phyloP scores from a whole-genome alignment of 805 yeast genomes.

The Schwanniomyces sp. region DNA sequence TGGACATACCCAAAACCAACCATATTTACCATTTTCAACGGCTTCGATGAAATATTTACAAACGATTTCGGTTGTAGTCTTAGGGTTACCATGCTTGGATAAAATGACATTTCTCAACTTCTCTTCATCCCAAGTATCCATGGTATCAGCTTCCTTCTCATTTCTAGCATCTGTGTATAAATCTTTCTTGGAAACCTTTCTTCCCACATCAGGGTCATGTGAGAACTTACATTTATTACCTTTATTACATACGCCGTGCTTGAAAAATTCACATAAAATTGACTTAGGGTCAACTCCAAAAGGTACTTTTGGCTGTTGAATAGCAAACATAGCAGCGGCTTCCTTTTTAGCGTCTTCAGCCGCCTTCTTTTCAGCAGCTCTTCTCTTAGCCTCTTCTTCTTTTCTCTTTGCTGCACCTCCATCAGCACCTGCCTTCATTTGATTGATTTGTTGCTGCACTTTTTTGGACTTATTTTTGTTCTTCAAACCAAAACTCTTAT shows the following conservation, averaged over 20 bases:
- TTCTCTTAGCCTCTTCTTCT: constrained; percentile 71
- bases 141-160: constrained; percentile 75
- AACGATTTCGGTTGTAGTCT: constrained; percentile 90
- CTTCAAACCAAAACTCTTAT: constrained; percentile 93
- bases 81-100: constrained; percentile 93
- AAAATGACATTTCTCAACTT: constrained; percentile 81
- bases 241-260: constrained; percentile 79
- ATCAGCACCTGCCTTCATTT: constrained; percentile 44
- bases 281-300: constrained; percentile 98
- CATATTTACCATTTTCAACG: constrained; percentile 94
- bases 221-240: constrained; percentile 89
- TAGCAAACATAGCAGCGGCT: constrained; percentile 74
- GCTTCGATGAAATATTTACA: constrained; percentile 96
- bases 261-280: constrained; percentile 86
- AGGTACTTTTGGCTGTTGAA: constrained; percentile 81
- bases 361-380: constrained; percentile 80
- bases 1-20: constrained; percentile 99
- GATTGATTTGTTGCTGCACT: constrained; percentile 66
- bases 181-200: constrained; percentile 88
- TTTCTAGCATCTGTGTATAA: constrained; percentile 85
- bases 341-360: constrained; percentile 88
- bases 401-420: constrained; percentile 58
- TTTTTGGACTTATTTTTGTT: constrained; percentile 93
- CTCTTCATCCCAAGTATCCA: constrained; percentile 97
- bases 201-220: constrained; percentile 81